Evolutionary conservation across 768 basidiomycete species (phyloP).

Genomic region (Amanita fuliginea): DNA sequence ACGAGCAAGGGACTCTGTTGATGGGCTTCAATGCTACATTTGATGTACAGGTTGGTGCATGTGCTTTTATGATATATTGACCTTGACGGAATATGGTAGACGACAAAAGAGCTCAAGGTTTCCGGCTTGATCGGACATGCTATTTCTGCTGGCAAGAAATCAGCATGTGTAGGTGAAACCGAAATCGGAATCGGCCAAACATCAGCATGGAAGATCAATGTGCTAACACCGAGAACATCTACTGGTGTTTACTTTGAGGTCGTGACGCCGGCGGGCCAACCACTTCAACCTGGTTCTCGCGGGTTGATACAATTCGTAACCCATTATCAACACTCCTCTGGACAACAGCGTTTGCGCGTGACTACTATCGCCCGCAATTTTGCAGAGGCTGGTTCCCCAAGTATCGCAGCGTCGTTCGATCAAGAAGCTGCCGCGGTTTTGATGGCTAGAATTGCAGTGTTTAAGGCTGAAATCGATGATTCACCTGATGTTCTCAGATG

Average conservation of each 20-base stretch:
- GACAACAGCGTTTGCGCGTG: constrained; percentile 92
- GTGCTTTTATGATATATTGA: constrained; percentile 1
- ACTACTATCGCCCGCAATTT: constrained; percentile 97
- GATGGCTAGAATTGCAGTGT: constrained; percentile 98
- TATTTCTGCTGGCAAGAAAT: constrained; percentile 96
- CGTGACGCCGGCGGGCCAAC: constrained; percentile 92
- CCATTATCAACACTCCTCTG: constrained; percentile 95
- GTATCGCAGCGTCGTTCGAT: constrained; percentile 89
- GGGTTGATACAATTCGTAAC: constrained; percentile 98
- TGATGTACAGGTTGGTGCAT: constrained; percentile 73
- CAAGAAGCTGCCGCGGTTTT: constrained; percentile 96
- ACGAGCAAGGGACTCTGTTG: constrained; percentile 80
- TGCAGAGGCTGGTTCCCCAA: constrained; percentile 92
- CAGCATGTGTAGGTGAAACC: constrained; percentile 93
- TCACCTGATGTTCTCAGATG: constrained; percentile 93
- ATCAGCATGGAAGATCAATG: constrained; percentile 96
- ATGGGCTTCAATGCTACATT: constrained; percentile 99
- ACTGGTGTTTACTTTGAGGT: constrained; percentile 97
- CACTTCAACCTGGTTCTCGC: constrained; percentile 78
- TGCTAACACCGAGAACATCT: constrained; percentile 78
- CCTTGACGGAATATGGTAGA: constrained; percentile 32
- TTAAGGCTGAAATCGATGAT: constrained; percentile 99
- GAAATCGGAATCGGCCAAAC: constrained; percentile 99
- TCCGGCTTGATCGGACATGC: constrained; percentile 97
- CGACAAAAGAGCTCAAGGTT: constrained; percentile 97